Evolutionary conservation across 1,139 yeast species (phyloP).

Genomic region (Martiniozyma asiatica): DNA sequence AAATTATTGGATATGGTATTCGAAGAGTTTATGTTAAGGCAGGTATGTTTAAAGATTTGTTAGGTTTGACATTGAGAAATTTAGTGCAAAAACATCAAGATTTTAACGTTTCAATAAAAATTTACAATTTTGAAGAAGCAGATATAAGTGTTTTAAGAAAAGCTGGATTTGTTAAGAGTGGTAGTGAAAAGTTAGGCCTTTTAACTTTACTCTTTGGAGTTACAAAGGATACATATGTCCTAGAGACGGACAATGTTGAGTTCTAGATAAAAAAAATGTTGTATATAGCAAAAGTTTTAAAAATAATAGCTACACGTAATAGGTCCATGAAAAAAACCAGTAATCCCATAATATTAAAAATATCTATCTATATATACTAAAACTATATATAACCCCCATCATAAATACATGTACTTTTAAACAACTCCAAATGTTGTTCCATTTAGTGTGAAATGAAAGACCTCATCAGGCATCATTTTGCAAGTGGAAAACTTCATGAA

Average conservation of each 20-base stretch:
- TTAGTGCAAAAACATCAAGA: constrained; percentile 9
- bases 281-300: too few species aligned
- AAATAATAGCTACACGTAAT: too few species aligned
- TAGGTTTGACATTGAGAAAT: constrained; percentile 17
- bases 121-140: constrained; percentile 40
- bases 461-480: constrained; percentile 22
- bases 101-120: constrained; percentile 30
- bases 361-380: too few species aligned
- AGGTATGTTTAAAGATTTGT: constrained; percentile 50
- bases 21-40: constrained; percentile 54
- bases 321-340: too few species aligned
- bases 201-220: constrained; percentile 36
- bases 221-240: constrained; percentile 38
- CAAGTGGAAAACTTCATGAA: constrained; percentile 27
- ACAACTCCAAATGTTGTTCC: too few species aligned
- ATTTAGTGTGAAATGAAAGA: background rate
- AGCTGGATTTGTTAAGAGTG: constrained; percentile 21
- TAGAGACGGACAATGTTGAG: constrained; percentile 16
- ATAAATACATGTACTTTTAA: too few species aligned
- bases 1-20: constrained; percentile 46
- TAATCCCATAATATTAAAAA: too few species aligned
- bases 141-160: constrained; percentile 26
- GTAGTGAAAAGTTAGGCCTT: constrained; percentile 3
- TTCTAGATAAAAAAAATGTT: constrained; percentile 4
- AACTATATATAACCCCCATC: too few species aligned